Evolutionary conservation across 768 basidiomycete species (phyloP), one percentile per base, ranked within the genome.

Genomic region (Lactarius sp.): DNA sequence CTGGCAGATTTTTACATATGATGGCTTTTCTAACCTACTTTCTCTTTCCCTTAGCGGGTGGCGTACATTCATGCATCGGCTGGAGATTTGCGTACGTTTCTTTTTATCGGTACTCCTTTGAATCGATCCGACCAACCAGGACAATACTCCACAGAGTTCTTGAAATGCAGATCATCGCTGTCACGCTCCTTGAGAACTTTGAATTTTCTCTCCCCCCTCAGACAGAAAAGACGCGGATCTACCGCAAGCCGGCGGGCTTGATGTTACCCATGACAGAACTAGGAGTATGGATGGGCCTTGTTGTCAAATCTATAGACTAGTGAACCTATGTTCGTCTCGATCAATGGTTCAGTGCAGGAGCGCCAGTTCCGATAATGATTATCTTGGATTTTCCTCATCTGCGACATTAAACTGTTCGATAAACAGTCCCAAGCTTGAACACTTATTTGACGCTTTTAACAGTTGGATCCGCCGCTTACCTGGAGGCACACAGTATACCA

Each of bases 161-260:
- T 22, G 42, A 56, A 36, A 57, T 62, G 61, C 49, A 62, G 27
- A 10, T 22, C 22, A 46, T 62, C 18, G 31, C 27, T 10, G 41
- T n/a, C 16, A 18, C 27, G 22, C 49, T 57, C 27, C 37, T 57
- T 18, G 56, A 62, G 37, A 49, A 57, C 39, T 62, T 62, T 13
- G 56, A 57, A 37, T 36, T 62, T 14, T 57, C 49, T 10, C 44
- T 57, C 6, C 56, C 61, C 4, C 55, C 55, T 47, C 47, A 55
- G 20, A 51, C 34, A 6, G 50, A 62, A 46, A 52, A 36, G 49
- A 51, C 42, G 12, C 47, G 50, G 18, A 57, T 62, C 8, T 50
- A 41, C 22, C 55, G 55, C 37, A 62, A 51, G n/a, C 61, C 61
- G 6, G 3, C 3, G 9, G 55, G 47, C 54, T 3, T 56, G 12